Evolutionary conservation across 140 eudicot species (phyloP).

Genomic region (Flaveria floridana): DNA sequence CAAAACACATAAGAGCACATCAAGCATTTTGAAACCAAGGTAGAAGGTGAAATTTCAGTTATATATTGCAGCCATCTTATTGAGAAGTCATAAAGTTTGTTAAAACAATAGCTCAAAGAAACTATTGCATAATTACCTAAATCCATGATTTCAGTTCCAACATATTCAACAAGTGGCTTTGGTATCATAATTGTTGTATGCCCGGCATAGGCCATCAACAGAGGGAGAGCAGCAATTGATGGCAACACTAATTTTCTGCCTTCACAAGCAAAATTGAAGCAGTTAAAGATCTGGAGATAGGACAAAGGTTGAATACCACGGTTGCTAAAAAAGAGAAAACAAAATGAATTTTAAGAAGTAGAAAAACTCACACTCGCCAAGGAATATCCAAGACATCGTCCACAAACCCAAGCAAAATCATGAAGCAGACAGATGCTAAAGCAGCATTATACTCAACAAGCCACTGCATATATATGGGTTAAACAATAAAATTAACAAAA

Average conservation of each 20-base stretch:
- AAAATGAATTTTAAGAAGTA: slow-evolving; percentile 16
- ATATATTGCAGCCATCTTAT: slow-evolving; percentile 3
- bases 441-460: slow-evolving; percentile 98
- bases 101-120: slow-evolving; percentile 2
- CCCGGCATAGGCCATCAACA: slow-evolving; percentile 98
- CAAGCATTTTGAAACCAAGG: background rate
- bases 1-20: no score
- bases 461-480: slow-evolving; percentile 60
- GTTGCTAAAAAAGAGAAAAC: background rate
- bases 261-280: slow-evolving; percentile 37
- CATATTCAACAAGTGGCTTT: slow-evolving; percentile 81
- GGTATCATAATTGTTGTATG: slow-evolving; percentile 93
- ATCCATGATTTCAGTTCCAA: slow-evolving; percentile 77
- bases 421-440: slow-evolving; percentile 90
- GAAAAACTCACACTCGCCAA: slow-evolving; percentile 95
- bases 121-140: slow-evolving; percentile 47
- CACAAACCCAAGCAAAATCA: slow-evolving; percentile 92
- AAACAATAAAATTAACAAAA: background rate
- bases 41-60: slow-evolving; percentile 1
- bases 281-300: slow-evolving; percentile 12
- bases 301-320: background rate
- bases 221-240: slow-evolving; percentile 92
- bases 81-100: slow-evolving; percentile 5
- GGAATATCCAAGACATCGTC: slow-evolving; percentile 96
- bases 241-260: slow-evolving; percentile 86